Conservation (phyloP, 2,329 filamentous ascomycete genomes). For the Didymella exigua region DNA sequence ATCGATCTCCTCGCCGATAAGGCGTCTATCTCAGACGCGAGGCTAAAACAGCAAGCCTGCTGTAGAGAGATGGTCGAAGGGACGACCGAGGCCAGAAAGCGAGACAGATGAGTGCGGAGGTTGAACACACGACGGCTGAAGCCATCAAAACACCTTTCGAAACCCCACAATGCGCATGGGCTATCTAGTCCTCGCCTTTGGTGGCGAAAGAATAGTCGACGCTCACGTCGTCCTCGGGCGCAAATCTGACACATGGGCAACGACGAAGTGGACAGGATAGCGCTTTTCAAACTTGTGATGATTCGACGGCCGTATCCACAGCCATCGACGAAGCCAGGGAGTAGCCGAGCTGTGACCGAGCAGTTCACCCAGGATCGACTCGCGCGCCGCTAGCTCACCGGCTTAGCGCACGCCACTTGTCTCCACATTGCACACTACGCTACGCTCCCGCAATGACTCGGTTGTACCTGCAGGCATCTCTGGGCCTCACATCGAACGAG, state of each 20-base stretch:
- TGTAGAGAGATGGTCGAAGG: neutral
- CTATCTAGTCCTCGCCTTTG: too few relatives aligned
- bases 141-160: neutral
- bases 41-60: neutral
- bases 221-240: neutral
- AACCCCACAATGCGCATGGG: neutral
- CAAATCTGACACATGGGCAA: neutral
- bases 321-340: neutral
- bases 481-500: too few relatives aligned
- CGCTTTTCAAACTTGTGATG: neutral
- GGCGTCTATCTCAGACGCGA: neutral
- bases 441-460: constrained; percentile 10
- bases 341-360: constrained; percentile 4
- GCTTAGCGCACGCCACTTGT: constrained; percentile 11
- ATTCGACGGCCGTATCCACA: neutral
- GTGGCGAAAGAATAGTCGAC: too few relatives aligned
- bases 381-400: constrained; percentile 4
- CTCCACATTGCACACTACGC: constrained; percentile 5
- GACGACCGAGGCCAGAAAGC: neutral
- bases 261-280: neutral
- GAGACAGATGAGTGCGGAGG: neutral
- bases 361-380: constrained; percentile 9
- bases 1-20: neutral
- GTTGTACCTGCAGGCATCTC: neutral
- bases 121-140: neutral